A percentile compares a stretch with the other conserved stretches of the same genome.
phyloP scores from a whole-genome alignment of 805 yeast genomes.

The Hanseniaspora mollemarum region DNA sequence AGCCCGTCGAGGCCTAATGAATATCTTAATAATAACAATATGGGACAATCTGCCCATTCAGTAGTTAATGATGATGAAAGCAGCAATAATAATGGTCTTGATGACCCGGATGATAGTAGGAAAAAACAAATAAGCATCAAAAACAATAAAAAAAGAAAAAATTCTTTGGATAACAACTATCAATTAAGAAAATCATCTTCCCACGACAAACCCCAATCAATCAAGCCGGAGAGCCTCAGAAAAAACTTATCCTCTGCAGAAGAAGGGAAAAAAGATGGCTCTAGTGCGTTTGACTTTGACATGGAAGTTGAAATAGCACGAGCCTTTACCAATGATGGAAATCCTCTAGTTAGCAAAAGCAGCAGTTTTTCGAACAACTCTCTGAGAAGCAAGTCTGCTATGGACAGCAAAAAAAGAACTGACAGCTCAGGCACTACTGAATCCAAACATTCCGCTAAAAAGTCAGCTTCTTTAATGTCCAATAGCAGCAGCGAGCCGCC shows the following conservation, averaged over 20 bases:
- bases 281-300: constrained; percentile 29
- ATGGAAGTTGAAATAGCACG: constrained; percentile 30
- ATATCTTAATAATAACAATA: constrained; percentile 27
- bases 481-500: background rate
- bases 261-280: no score
- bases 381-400: constrained; percentile 11
- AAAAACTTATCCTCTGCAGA: no score
- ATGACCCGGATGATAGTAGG: constrained; percentile 40
- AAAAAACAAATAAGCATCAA: constrained; percentile 18
- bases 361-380: constrained; percentile 17
- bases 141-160: constrained; percentile 18
- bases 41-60: constrained; percentile 24
- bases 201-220: constrained; percentile 16
- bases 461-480: background rate
- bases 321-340: constrained; percentile 21
- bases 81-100: constrained; percentile 15
- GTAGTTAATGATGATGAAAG: constrained; percentile 20
- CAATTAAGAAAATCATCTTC: constrained; percentile 9
- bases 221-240: constrained; percentile 5
- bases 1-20: constrained; percentile 43
- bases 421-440: constrained; percentile 1
- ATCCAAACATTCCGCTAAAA: background rate
- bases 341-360: constrained; percentile 16
- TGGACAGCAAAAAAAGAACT: background rate
- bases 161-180: constrained; percentile 11